phyloP scores from a whole-genome alignment of 176 grass and related monocot genomes.

The Aegilops sharonensis region DNA sequence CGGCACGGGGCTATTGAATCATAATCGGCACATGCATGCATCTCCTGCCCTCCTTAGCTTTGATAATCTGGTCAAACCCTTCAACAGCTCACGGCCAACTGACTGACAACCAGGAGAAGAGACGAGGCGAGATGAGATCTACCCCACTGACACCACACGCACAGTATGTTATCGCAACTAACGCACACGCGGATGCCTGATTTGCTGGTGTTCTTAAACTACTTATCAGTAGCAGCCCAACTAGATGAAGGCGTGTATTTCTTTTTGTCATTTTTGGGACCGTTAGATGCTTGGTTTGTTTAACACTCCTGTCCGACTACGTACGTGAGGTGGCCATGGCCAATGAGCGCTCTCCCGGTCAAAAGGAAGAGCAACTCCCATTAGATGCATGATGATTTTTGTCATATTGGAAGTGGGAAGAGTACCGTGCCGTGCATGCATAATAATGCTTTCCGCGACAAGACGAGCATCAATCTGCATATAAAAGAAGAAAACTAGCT shows the following conservation, averaged over 20 bases:
- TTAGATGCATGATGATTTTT: not conserved
- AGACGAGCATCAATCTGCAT: not conserved
- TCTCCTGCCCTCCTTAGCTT: not conserved
- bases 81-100: not conserved
- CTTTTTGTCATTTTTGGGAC: not conserved
- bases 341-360: not conserved
- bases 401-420: not conserved
- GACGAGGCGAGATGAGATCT: no score
- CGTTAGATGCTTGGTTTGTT: not conserved
- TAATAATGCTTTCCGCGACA: not conserved
- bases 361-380: not conserved
- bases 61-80: slow-evolving; percentile 5
- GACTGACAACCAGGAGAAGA: not conserved
- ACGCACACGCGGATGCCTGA: no score
- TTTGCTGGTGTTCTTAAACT: not conserved
- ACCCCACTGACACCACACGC: not conserved
- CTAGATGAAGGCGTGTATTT: not conserved
- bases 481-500: not conserved
- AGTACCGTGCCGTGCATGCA: not conserved
- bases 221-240: not conserved
- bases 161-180: not conserved
- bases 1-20: not conserved
- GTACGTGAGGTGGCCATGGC: not conserved
- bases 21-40: slow-evolving; percentile 20
- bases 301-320: no score